Evolutionary conservation across 371 early-diverging fungal species (phyloP).

Genomic region (Rhizopus arrhizus): DNA sequence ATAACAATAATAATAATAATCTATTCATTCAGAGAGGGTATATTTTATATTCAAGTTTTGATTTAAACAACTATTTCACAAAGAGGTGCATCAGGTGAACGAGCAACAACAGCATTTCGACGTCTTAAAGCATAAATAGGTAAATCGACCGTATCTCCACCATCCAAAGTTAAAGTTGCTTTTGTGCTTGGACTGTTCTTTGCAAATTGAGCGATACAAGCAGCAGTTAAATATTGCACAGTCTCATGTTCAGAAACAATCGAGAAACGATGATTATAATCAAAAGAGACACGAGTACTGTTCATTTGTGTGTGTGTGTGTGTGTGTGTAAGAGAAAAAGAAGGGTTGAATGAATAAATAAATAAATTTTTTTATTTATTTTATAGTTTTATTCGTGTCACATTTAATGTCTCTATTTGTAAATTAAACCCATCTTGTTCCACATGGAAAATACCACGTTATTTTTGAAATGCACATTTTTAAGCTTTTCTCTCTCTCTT

Average conservation of each 20-base stretch:
- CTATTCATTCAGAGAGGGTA: not conserved
- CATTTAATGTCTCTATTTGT: too few species aligned
- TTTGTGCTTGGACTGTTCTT: conserved; percentile 32
- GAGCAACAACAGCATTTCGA: conserved; percentile 44
- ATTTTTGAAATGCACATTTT: too few species aligned
- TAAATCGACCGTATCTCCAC: conserved; percentile 38
- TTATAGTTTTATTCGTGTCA: not conserved
- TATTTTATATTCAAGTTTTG: not conserved
- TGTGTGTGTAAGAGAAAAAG: not conserved
- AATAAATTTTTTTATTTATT: not conserved
- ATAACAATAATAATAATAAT: too few species aligned
- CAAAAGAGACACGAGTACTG: not conserved
- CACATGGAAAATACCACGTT: too few species aligned
- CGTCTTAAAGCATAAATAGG: conserved; percentile 47
- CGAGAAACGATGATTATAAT: conserved; percentile 28
- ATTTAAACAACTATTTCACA: conserved; percentile 22
- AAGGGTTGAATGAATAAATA: not conserved
- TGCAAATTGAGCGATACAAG: conserved; percentile 33
- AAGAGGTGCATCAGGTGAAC: conserved; percentile 41
- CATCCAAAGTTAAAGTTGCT: conserved; percentile 38
- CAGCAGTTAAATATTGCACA: conserved; percentile 29
- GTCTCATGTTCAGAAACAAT: conserved; percentile 26
- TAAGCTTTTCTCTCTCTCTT: too few species aligned
- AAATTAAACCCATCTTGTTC: too few species aligned
- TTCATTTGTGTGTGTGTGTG: not conserved